Percentiles rank a stretch among this genome's conserved stretches.
Evolutionary conservation across 2,329 filamentous ascomycete genomes (phyloP).

Genomic region (Fusarium sp.): DNA sequence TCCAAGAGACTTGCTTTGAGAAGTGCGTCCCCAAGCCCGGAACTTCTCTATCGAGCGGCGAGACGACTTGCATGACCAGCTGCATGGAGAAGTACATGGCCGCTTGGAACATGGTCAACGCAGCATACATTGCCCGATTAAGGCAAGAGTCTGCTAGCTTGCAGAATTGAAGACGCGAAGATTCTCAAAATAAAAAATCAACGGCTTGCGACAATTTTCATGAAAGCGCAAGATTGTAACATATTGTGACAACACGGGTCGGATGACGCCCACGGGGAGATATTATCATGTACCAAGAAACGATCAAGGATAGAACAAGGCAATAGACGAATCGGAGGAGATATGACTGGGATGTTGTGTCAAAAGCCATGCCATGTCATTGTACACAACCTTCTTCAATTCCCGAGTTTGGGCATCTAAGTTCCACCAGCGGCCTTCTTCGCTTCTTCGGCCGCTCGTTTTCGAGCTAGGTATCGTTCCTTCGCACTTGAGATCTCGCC

Average conservation of each 20-base stretch:
- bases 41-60: conserved; percentile 70
- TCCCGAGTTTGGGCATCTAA: conserved; percentile 44
- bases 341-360: conserved; percentile 24
- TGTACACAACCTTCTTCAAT: conserved; percentile 20
- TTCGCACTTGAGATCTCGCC: conserved; percentile 79
- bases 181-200: background rate
- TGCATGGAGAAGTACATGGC: conserved; percentile 90
- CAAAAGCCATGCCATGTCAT: conserved; percentile 25
- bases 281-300: conserved; percentile 12
- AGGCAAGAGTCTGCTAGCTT: conserved; percentile 61
- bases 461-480: conserved; percentile 81
- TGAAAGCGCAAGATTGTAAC: conserved; percentile 34
- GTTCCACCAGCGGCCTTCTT: conserved; percentile 51
- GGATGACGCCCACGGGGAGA: background rate
- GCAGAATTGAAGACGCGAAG: background rate
- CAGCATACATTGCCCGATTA: conserved; percentile 71
- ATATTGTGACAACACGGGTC: conserved; percentile 39
- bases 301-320: conserved; percentile 23
- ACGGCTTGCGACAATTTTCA: conserved; percentile 7
- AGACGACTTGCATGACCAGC: conserved; percentile 75
- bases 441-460: conserved; percentile 76
- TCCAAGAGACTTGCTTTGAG: conserved; percentile 84
- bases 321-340: conserved; percentile 32
- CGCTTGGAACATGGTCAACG: conserved; percentile 79
- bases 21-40: conserved; percentile 79